Conservation (phyloP, 495 filamentous ascomycete genomes). For the Aspergillus leporis region DNA sequence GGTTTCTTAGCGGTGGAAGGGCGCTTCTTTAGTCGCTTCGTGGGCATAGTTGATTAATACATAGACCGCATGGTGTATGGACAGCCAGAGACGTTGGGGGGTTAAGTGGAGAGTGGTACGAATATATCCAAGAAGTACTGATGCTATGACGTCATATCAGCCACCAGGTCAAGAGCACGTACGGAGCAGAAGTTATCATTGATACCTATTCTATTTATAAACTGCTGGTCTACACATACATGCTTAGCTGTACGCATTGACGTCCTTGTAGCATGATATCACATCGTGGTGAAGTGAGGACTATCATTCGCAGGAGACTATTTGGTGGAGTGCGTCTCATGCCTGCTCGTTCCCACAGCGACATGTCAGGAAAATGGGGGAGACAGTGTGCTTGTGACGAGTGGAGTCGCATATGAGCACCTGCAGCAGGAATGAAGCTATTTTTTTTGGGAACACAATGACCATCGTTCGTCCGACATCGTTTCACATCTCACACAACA, state of each 20-base stretch:
- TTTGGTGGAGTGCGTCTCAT: background rate
- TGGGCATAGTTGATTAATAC: background rate
- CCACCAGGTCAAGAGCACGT: no score
- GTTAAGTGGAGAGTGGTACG: background rate
- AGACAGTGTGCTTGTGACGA: background rate
- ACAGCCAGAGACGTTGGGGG: background rate
- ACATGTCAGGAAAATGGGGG: background rate
- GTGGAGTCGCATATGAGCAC: background rate
- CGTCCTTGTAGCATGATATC: background rate
- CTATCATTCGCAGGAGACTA: conserved; percentile 3
- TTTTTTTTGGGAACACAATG: background rate
- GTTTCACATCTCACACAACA: background rate
- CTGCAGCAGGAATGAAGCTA: background rate
- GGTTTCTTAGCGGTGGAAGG: conserved; percentile 2
- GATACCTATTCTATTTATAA: background rate
- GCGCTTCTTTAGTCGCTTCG: conserved; percentile 5
- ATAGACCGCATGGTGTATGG: background rate
- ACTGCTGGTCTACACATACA: background rate
- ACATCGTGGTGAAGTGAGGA: background rate
- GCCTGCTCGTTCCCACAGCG: background rate
- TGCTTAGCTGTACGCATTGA: background rate
- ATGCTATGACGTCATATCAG: conserved; percentile 1
- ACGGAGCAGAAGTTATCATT: no score
- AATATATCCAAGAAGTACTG: background rate
- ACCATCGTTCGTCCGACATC: background rate